Percentiles rank a stretch among this genome's conserved stretches.
These are phyloP conservation scores for Edaphochlamys debaryana DNA, from an alignment of 139 green algal genomes.

Conservation along the genomic window DNA sequence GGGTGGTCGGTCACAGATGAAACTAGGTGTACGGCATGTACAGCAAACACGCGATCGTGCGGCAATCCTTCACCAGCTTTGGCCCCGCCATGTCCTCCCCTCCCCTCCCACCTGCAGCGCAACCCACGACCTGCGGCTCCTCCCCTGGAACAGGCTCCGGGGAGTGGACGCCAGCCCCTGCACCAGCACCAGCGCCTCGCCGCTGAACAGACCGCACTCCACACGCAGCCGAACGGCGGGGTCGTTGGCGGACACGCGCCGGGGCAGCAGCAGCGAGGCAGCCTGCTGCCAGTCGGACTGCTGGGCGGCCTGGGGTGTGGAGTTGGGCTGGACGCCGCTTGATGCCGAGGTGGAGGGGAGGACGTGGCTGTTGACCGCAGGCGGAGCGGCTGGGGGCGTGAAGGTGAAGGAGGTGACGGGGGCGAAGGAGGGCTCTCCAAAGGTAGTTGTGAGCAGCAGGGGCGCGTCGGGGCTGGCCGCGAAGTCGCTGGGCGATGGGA, in stretches of 20 bases:
- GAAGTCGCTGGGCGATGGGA: no score
- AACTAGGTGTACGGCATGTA: no score
- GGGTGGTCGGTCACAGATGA: no score
- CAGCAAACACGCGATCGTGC: no score
- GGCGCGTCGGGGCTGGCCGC: slow-evolving; percentile 46
- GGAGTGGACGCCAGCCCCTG: slow-evolving; percentile 46
- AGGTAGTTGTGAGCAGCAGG: slow-evolving; percentile 42
- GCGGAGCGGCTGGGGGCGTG: no score
- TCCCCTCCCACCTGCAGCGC: not conserved
- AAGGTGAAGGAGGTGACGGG: not conserved
- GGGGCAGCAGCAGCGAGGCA: slow-evolving; percentile 5
- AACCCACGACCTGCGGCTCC: slow-evolving; percentile 45
- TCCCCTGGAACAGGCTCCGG: slow-evolving; percentile 50
- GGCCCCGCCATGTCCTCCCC: not conserved
- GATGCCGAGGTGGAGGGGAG: not conserved
- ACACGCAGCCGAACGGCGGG: slow-evolving; percentile 43
- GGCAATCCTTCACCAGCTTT: no score
- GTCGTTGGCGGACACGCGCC: not conserved
- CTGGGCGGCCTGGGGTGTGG: no score
- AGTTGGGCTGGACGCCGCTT: not conserved
- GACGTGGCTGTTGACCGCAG: not conserved
- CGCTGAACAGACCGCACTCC: slow-evolving; percentile 63
- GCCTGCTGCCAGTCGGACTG: not conserved
- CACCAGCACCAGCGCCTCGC: slow-evolving; percentile 51
- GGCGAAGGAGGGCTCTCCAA: not conserved